Base-by-base conservation (phyloP, 176 grass and related monocot genomes). In the Pontederia paniculata region DNA sequence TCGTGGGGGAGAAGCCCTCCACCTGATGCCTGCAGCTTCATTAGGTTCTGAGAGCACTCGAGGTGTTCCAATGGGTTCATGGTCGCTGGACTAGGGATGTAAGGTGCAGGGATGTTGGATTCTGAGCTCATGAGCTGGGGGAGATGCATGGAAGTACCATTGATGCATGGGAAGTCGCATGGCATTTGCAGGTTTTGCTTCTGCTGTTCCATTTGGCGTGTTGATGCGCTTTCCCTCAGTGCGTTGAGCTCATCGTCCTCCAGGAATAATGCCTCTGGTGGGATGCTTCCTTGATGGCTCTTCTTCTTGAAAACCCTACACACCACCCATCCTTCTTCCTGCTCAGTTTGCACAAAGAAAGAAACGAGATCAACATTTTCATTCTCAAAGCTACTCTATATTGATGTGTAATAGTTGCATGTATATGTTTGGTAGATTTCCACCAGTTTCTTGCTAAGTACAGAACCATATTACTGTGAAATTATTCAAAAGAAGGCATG, bases 281-380 rank as follows among this genome's bases (percentile, higher is more conserved):
- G 64, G 17, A 43, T 12, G 13, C 50, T 23, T 1, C 5, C 13
- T 42, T 67, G 64, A 25, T 21, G 50, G 50, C 15, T 67, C 28
- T 67, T 67, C 48, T 67, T 67, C 50, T 67, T 67, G 64, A 67
- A 67, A 9, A 67, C 64, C 64, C 50, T 67, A 14, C 64, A 67
- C 6, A 67, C 64, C 15, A 67, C 64, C 64, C 64, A 67, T 67
- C 64, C 64, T 19, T 67, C 64, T 54, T 67, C 64, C 64, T 67
- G 50, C 23, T 37, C 1, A 2, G 28, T 2, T 37, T 37, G 28
- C 5, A 37, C 5, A 37, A 37, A 37, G 28, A 37, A 37, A 2
- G 1, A 37, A 37, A 37, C 28, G 28, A 37, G 5, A 37, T 37
- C 28, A 37, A 37, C 28, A 37, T 0, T 37, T 37, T 6, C 1